phyloP scores from a whole-genome alignment of 1,284 basidiomycete species.

The Sparassis latifolia region DNA sequence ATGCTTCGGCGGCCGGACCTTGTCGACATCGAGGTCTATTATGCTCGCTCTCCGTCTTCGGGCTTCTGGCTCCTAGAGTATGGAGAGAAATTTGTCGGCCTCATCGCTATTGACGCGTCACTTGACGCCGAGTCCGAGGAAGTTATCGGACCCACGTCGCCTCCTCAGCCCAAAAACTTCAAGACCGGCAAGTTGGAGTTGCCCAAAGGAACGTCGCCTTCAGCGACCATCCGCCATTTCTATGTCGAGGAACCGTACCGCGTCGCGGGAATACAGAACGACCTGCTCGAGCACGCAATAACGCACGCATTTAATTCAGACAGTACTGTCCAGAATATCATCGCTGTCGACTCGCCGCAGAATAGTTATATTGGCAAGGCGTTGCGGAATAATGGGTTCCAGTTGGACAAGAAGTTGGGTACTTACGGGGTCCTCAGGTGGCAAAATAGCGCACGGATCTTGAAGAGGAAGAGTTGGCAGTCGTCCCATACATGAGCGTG shows the following conservation, averaged over 20 bases:
- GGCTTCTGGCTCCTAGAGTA: constrained; percentile 68
- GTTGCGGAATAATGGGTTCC: constrained; percentile 47
- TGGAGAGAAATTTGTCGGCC: constrained; percentile 52
- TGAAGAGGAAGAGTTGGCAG: constrained; percentile 40
- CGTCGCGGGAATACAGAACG: constrained; percentile 49
- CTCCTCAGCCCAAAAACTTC: constrained; percentile 12
- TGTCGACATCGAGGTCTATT: constrained; percentile 46
- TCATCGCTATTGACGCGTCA: constrained; percentile 64
- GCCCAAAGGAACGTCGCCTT: constrained; percentile 32
- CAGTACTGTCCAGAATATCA: constrained; percentile 36
- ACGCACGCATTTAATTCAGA: constrained; percentile 47
- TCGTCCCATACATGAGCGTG: not conserved
- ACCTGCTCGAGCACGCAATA: constrained; percentile 57
- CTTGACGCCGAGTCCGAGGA: constrained; percentile 29
- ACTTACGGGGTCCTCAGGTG: constrained; percentile 49
- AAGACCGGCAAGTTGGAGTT: constrained; percentile 15
- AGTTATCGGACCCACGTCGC: constrained; percentile 11
- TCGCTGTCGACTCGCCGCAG: constrained; percentile 43
- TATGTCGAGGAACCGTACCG: constrained; percentile 65
- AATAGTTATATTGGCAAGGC: constrained; percentile 42
- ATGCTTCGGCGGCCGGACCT: constrained; percentile 57
- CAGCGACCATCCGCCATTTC: constrained; percentile 71
- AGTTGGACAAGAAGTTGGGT: constrained; percentile 32
- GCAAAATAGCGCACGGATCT: constrained; percentile 36
- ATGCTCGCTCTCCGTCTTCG: constrained; percentile 52